These are phyloP conservation scores for Oligophagozyma castellii DNA, from an alignment of 1,139 yeast species.

Conservation along the genomic window DNA sequence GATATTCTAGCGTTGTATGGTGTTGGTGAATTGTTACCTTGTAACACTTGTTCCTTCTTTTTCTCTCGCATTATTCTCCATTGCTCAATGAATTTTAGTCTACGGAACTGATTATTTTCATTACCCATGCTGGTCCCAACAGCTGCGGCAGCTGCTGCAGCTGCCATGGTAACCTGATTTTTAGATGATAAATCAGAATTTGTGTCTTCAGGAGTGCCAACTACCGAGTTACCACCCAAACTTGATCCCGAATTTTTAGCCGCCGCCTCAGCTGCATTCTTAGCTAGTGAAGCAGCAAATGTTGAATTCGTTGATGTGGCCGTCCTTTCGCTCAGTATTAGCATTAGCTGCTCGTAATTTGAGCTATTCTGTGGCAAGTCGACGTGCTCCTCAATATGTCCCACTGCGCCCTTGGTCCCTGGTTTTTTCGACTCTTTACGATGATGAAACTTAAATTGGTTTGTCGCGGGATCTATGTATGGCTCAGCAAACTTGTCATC, in stretches of 20 bases:
- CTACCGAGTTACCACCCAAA: conserved; percentile 1
- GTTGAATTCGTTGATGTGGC: conserved; percentile 24
- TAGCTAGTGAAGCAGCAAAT: conserved; percentile 23
- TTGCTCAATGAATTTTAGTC: conserved; percentile 37
- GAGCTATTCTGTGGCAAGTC: conserved; percentile 63
- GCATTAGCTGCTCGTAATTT: conserved; percentile 86
- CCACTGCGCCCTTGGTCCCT: conserved; percentile 29
- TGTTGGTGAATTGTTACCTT: conserved; percentile 12
- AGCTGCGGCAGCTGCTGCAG: conserved; percentile 25
- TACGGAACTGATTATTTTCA: conserved; percentile 34
- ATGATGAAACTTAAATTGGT: conserved; percentile 32
- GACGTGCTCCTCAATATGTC: conserved; percentile 41
- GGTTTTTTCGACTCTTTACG: conserved; percentile 35
- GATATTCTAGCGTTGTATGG: conserved; percentile 22
- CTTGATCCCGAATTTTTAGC: conserved; percentile 6
- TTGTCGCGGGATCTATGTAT: conserved; percentile 29
- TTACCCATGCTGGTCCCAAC: conserved; percentile 18
- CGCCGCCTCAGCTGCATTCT: conserved; percentile 21
- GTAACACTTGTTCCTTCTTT: conserved; percentile 27
- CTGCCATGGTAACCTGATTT: conserved; percentile 18
- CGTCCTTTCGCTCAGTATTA: conserved; percentile 28
- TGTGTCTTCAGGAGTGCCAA: conserved; percentile 1
- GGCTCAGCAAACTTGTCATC: conserved; percentile 38
- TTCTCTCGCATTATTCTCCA: conserved; percentile 32
- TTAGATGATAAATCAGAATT: conserved; percentile 4